Evolutionary conservation across 192 early-diverging fungal species (phyloP).

Genomic region (Coemansia reversa): DNA sequence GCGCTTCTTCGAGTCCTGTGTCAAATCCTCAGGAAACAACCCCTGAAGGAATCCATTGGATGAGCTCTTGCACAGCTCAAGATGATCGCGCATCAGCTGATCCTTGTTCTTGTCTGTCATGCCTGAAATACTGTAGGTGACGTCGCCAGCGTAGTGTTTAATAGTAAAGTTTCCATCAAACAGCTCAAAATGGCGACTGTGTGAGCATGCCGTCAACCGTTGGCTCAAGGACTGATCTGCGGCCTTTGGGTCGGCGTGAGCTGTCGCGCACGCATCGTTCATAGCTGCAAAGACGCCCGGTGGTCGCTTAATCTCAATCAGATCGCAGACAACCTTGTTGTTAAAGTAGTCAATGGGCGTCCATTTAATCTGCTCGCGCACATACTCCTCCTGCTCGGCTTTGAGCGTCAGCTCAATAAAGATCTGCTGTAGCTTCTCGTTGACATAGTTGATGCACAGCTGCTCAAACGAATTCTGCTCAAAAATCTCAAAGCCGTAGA

Average conservation of each 20-base stretch:
- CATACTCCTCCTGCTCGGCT: conserved; percentile 98
- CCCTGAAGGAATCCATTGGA: conserved; percentile 70
- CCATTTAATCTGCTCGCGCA: conserved; percentile 95
- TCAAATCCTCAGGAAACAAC: conserved; percentile 91
- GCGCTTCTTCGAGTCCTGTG: conserved; percentile 88
- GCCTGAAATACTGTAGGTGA: conserved; percentile 84
- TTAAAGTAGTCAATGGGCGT: conserved; percentile 99
- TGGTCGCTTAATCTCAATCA: conserved; percentile 95
- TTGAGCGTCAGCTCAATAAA: conserved; percentile 99
- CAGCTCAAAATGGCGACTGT: conserved; percentile 74
- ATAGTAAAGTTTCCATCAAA: conserved; percentile 74
- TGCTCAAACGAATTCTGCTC: conserved; percentile 97
- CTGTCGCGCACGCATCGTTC: conserved; percentile 97
- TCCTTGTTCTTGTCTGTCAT: conserved; percentile 99
- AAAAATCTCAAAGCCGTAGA: conserved; percentile 98
- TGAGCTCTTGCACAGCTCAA: conserved; percentile 80
- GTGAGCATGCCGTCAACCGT: conserved; percentile 62
- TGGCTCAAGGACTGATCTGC: conserved; percentile 75
- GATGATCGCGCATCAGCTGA: conserved; percentile 88
- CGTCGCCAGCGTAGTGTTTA: conserved; percentile 96
- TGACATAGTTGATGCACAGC: conserved; percentile 99
- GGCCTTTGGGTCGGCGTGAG: conserved; percentile 85
- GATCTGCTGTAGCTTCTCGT: conserved; percentile 96
- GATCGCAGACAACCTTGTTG: conserved; percentile 98
- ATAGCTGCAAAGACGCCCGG: conserved; percentile 90